Percentiles rank a stretch among this genome's conserved stretches.
phyloP scores from a whole-genome alignment of 352 stramenopile genomes.

The Globisporangium orthogonon region DNA sequence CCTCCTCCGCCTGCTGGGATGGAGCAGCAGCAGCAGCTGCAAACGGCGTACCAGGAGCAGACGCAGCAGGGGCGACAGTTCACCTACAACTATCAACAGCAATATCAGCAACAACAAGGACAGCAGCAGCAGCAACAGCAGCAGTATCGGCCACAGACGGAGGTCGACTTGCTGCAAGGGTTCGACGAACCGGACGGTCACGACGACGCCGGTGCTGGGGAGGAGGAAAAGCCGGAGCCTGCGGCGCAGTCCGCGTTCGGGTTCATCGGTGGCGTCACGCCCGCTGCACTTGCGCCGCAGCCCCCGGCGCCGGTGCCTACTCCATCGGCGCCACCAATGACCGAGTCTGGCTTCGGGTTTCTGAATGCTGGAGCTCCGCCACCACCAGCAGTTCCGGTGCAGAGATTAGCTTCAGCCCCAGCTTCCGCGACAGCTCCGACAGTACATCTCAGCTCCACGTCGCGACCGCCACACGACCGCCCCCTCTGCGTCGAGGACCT shows the following conservation, averaged over 20 bases:
- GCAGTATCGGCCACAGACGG: not conserved
- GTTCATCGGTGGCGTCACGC: slow-evolving; percentile 20
- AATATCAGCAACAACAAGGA: not conserved
- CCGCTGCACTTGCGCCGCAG: slow-evolving; percentile 1
- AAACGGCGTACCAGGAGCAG: slow-evolving; percentile 3
- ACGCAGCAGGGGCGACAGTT: not conserved
- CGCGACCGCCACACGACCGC: slow-evolving; percentile 9
- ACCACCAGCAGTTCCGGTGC: slow-evolving; percentile 1
- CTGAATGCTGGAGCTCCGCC: slow-evolving; percentile 14
- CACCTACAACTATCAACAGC: slow-evolving; percentile 7
- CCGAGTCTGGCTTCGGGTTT: slow-evolving; percentile 30
- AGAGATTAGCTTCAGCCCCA: not conserved
- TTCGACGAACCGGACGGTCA: slow-evolving; percentile 8
- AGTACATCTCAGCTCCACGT: slow-evolving; percentile 11
- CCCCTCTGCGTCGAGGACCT: slow-evolving; percentile 12
- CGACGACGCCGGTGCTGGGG: not conserved
- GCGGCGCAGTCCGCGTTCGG: slow-evolving; percentile 24
- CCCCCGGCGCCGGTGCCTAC: not conserved
- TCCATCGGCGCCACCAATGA: slow-evolving; percentile 22
- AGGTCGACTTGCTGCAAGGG: slow-evolving; percentile 14
- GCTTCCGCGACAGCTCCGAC: not conserved
- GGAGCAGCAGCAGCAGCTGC: not conserved
- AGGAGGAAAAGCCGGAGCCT: slow-evolving; percentile 1
- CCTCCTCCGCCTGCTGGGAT: not conserved
- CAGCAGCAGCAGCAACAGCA: not conserved